Evolutionary conservation across 305 asterid species (phyloP), one percentile per base, ranked within the genome.

Genomic region (Euphrasia arctica): DNA sequence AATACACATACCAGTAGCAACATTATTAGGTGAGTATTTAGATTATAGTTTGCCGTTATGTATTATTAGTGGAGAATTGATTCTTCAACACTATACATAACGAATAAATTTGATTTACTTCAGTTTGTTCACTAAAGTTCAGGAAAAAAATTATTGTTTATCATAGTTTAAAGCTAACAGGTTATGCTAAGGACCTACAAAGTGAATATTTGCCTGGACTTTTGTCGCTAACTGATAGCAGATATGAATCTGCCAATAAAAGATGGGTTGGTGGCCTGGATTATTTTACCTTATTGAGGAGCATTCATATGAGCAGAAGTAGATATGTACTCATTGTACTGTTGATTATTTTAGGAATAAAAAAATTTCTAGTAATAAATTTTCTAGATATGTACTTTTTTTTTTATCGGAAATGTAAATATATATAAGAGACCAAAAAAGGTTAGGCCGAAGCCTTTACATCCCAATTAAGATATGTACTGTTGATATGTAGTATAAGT

Each of bases 21-120:
- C n/a, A 65, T 31, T 13, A 51, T 50, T 22, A 64, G 67, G 48
- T 14, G 55, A 69, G 27, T 43, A 65, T 7, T 43, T 58, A 49
- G 54, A 29, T 58, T 39, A 67, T 32, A 25, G 43, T 36, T 42
- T 14, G 52, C 57, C 28, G 27, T 27, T 8, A 65, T 57, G 11
- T 48, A 32, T 62, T 54, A 58, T 61, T 4, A 28, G 42, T 32
- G 61, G 58, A 41, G 61, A 65, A 48, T 36, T 28, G 57, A 60
- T 13, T 42, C n/a, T 22, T 71, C 42, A 43, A 66, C 39, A 66
- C 25, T 12, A 54, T n/a, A 10, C 60, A 34, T 25, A 47, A 61
- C 31, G 0, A 34, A 51, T 50, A 54, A 4, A 61, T 0, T 15
- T 61, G 36, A 11, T 22, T 25, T 43, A 22, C 12, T 43, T 61